A percentile compares a stretch with the other conserved stretches of the same genome.
phyloP scores from a whole-genome alignment of 129 eudicot genomes.

The Tagetes erecta region DNA sequence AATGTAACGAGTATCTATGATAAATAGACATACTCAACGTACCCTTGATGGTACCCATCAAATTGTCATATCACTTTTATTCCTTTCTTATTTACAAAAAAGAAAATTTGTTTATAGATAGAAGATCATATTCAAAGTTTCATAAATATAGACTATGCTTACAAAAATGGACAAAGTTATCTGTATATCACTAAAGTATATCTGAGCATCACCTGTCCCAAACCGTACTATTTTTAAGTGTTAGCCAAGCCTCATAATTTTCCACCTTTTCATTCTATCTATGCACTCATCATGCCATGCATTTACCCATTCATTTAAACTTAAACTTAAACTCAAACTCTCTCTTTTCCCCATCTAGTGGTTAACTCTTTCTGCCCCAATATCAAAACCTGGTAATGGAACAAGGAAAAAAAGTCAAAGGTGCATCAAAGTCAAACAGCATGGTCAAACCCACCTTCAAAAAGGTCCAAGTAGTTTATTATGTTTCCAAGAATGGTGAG shows the following conservation, averaged over 20 bases:
- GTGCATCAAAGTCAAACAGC: slow-evolving; percentile 23
- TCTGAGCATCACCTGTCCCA: background rate
- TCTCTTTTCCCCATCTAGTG: background rate
- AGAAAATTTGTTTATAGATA: too few species aligned
- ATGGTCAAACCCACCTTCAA: slow-evolving; percentile 47
- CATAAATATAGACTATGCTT: too few species aligned
- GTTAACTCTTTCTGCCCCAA: too few species aligned
- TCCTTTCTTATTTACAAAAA: too few species aligned
- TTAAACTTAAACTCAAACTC: slow-evolving; percentile 6
- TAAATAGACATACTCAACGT: too few species aligned
- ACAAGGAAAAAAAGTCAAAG: slow-evolving; percentile 22
- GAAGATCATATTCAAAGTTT: too few species aligned
- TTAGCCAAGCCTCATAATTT: background rate
- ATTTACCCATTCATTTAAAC: background rate
- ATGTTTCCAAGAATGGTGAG: slow-evolving; percentile 83
- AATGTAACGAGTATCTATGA: too few species aligned
- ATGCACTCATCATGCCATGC: background rate
- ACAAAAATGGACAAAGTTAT: background rate
- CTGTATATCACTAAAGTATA: background rate
- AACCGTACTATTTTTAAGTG: background rate
- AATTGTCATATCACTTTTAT: too few species aligned
- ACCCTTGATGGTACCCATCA: too few species aligned
- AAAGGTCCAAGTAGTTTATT: slow-evolving; percentile 88
- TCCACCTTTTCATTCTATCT: background rate
- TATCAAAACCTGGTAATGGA: slow-evolving; percentile 13